These are phyloP conservation scores for Ustilago crameri DNA, from an alignment of 1,284 basidiomycete species.

Conservation along the genomic window DNA sequence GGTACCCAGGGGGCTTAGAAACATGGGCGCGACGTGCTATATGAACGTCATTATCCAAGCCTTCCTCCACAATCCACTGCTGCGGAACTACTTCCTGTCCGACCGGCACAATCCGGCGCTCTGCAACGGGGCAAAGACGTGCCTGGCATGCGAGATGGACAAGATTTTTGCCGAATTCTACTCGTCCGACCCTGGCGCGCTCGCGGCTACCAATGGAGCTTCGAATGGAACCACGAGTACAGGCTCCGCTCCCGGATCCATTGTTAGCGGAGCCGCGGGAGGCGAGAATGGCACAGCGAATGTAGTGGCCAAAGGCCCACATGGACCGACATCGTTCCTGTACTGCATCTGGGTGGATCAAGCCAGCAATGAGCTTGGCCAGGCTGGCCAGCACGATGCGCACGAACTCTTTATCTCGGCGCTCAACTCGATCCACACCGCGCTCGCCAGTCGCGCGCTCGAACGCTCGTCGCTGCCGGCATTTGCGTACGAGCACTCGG, in stretches of 20 bases:
- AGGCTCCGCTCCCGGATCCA: conserved; percentile 57
- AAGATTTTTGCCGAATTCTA: conserved; percentile 79
- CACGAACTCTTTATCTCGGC: conserved; percentile 75
- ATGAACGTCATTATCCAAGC: conserved; percentile 91
- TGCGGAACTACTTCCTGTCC: conserved; percentile 88
- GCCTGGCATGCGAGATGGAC: conserved; percentile 95
- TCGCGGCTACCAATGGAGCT: not conserved
- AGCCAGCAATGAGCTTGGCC: conserved; percentile 79
- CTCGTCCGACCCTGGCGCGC: conserved; percentile 61
- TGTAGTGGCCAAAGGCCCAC: conserved; percentile 70
- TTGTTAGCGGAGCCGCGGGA: not conserved
- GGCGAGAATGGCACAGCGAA: conserved; percentile 14
- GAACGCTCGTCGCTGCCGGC: conserved; percentile 44
- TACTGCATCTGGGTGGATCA: conserved; percentile 84
- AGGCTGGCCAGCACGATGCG: conserved; percentile 92
- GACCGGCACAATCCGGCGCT: conserved; percentile 80
- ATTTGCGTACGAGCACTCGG: conserved; percentile 46
- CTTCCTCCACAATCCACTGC: conserved; percentile 90
- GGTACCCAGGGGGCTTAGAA: conserved; percentile 87
- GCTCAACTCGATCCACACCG: conserved; percentile 61
- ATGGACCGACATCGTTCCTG: conserved; percentile 85
- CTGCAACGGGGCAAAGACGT: conserved; percentile 76
- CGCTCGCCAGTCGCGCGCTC: conserved; percentile 50
- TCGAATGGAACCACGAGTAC: conserved; percentile 72
- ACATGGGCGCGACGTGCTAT: conserved; percentile 94